These are phyloP conservation scores for Podosphaera aphanis DNA, from an alignment of 2,329 filamentous ascomycete genomes.

Conservation along the genomic window DNA sequence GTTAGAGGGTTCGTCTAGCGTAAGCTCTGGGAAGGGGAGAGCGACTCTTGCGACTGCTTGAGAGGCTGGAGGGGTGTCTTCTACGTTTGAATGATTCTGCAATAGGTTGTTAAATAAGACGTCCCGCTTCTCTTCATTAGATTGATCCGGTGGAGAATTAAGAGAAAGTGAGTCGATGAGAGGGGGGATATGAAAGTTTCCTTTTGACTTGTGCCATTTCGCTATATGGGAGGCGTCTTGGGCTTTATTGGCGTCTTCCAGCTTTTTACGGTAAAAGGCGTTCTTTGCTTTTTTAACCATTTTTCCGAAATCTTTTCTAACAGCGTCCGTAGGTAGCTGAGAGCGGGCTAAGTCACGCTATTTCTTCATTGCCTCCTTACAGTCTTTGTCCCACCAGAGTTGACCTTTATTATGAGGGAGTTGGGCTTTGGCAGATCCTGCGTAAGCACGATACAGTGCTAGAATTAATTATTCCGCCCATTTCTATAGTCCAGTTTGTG, in stretches of 20 bases:
- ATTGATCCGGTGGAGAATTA: too few species aligned
- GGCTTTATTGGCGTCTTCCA: neutral
- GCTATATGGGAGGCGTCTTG: neutral
- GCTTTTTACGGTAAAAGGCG: neutral
- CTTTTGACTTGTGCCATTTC: too few species aligned
- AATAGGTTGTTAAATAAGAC: too few species aligned
- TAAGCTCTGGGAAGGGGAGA: too few species aligned
- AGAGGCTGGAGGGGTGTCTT: too few species aligned
- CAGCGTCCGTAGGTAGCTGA: neutral
- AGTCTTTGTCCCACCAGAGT: neutral
- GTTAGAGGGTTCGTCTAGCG: too few species aligned
- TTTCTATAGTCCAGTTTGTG: neutral
- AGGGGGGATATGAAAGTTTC: too few species aligned
- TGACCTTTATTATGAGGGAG: neutral
- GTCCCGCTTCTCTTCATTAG: too few species aligned
- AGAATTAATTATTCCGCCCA: neutral
- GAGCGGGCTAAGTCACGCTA: neutral
- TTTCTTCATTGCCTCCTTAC: neutral
- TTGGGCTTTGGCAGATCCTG: neutral
- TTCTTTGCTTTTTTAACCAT: neutral
- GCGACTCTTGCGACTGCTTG: too few species aligned
- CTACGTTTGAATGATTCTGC: too few species aligned
- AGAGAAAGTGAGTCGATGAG: too few species aligned
- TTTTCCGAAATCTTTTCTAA: neutral
- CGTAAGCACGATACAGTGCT: neutral